Base-by-base conservation (phyloP, 1,139 yeast species). In the Debaryomycetaceae sp. region DNA sequence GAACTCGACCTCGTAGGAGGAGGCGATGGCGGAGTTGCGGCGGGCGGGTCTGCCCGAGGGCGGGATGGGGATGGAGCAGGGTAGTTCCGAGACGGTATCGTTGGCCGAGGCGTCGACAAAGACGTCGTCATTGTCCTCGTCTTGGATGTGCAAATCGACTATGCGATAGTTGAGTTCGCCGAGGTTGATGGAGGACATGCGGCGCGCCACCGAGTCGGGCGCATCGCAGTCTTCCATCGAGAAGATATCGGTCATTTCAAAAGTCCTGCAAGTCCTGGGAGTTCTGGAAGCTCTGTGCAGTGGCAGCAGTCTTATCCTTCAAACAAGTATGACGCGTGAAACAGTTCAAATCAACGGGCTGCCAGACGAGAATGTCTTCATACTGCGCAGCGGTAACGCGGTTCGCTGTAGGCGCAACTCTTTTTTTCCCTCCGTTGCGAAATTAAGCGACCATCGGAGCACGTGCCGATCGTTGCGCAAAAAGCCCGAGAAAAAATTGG, bases 1-100 rank as follows among this genome's bases (percentile, higher is more conserved):
- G 29, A 49, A 41, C 20, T 40, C 53, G 16, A 49, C 45, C 32
- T 48, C 53, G 27, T 48, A 48, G 16, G 49, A 44, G 16, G 43
- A 39, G 13, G 45, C 44, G n/a, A 42, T 42, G 14, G 44, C 39
- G 18, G 39, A 34, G 32, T 37, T 38, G 5, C 46, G 30, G 10
- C 47, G 34, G 10, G 26, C 30, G 5, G 25, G 33, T 18, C 36
- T 39, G 29, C 35, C 32, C 25, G 47, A 44, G 11, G 41, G 37
- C 4, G 45, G 44, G 12, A 33, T 25, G n/a, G 40, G 43, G 8
- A 24, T 18, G 20, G 20, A 18, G 6, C 8, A 7, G 6, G 20
- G 20, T 16, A 42, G 29, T 31, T 42, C 46, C 5, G 44, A 33
- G 8, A 42, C 42, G 4, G 37, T 38, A 28, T 40, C 33, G 10